Base-by-base conservation (phyloP, 2,329 filamentous ascomycete species). In the Sporothrix pseudoabietina region DNA sequence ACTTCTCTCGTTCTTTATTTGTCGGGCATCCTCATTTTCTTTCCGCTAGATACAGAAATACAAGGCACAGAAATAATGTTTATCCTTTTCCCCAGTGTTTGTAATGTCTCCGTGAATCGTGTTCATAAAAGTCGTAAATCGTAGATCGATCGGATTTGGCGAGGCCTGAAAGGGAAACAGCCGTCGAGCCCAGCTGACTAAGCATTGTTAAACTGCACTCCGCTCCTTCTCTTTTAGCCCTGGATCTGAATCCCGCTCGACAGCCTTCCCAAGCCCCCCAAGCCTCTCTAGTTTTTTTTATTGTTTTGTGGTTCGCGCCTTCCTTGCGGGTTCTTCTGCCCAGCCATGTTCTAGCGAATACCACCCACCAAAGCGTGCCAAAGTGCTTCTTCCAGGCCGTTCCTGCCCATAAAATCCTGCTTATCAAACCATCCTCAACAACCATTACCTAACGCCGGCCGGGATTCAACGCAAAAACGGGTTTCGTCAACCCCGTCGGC, bases 181-280 rank as follows among this genome's bases (percentile, higher is more conserved):
- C 59, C 10, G 35, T 8, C 26, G 35, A 44, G 59, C 59, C 59
- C 59, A 22, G 59, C 39, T 26, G 35, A 65, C n/a, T 32, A 63
- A 41, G 32, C n/a, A 14, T 22, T n/a, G 26, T 26, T 26, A 26
- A 26, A 26, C 26, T 26, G 26, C 26, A 26, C 26, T 26, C 26
- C 7, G 52, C 7, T 44, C 52, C 19, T 22, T 54, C 19, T n/a
- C 8, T 68, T 39, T 26, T 9, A 44, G n/a, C 3, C 9, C 32
- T 41, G 35, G n/a, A 22, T 32, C 63, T 66, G 63, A 68, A 68
- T 68, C 63, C 63, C 63, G 63, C 49, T 49, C 44, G 22, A 52
- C 44, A 68, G 63, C 41, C 63, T 68, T 49, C 22, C 19, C 39
- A 10, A 39, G 16, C 44, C n/a, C 6, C 47, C 14, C 35, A 1